Percentiles rank a stretch among this genome's conserved stretches.
Evolutionary conservation across 2,329 filamentous ascomycete genomes (phyloP).

Genomic region (Pseudocercospora fuligena): DNA sequence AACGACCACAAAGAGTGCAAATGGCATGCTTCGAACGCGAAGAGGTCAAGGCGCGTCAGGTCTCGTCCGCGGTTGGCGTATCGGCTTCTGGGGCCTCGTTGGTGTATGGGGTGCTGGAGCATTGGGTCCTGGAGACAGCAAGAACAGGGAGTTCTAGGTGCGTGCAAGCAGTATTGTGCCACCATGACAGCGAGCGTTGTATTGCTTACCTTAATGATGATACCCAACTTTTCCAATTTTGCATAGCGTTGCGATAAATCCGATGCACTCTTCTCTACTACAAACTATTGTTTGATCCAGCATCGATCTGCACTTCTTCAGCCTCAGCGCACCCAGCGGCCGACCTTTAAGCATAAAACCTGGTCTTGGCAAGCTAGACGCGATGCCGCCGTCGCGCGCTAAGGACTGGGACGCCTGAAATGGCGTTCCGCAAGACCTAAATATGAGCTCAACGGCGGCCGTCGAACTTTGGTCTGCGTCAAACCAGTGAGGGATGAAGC

Average conservation of each 20-base stretch:
- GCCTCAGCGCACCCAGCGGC: neutral
- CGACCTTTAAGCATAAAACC: neutral
- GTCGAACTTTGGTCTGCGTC: neutral
- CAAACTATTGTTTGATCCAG: neutral
- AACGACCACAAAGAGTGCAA: constrained; percentile 46
- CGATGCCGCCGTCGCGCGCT: neutral
- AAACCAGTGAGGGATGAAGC: neutral
- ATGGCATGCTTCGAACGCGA: constrained; percentile 47
- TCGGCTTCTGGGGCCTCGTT: constrained; percentile 77
- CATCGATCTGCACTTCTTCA: neutral
- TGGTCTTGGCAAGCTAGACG: neutral
- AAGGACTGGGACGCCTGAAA: neutral
- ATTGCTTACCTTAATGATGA: constrained; percentile 15
- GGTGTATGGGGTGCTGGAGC: constrained; percentile 74
- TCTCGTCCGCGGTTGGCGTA: constrained; percentile 75
- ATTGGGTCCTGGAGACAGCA: constrained; percentile 65
- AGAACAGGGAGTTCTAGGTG: constrained; percentile 46
- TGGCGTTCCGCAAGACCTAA: neutral
- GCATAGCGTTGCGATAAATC: constrained; percentile 5
- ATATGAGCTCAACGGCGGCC: neutral
- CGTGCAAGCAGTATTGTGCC: constrained; percentile 11
- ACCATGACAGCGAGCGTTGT: constrained; percentile 13
- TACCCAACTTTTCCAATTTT: constrained; percentile 9
- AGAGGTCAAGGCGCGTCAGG: constrained; percentile 72
- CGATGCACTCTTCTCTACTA: constrained; percentile 4